These are phyloP conservation scores for Myxozyma geophila DNA, from an alignment of 805 yeast genomes.

Conservation along the genomic window DNA sequence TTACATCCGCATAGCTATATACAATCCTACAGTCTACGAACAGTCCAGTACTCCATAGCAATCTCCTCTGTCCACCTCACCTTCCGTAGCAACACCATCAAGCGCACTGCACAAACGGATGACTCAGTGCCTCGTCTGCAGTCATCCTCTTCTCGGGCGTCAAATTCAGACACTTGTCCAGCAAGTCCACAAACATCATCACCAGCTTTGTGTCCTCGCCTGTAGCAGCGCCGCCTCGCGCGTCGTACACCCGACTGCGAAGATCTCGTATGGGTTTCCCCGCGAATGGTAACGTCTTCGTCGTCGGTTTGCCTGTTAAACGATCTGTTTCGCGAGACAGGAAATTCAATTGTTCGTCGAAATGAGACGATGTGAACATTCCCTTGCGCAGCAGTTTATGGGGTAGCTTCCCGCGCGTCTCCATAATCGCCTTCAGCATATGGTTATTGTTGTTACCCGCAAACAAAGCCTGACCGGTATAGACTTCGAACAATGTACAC, in stretches of 20 bases:
- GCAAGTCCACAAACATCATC: constrained; percentile 40
- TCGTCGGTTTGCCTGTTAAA: constrained; percentile 37
- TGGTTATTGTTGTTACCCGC: constrained; percentile 92
- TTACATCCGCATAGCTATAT: neutral
- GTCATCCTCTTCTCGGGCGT: constrained; percentile 72
- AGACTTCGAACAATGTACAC: constrained; percentile 90
- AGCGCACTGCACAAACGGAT: constrained; percentile 50
- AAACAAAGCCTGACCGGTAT: constrained; percentile 85
- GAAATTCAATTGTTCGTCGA: constrained; percentile 41
- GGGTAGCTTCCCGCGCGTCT: constrained; percentile 42
- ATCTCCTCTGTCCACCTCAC: neutral
- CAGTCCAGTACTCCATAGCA: neutral
- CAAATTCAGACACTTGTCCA: constrained; percentile 42
- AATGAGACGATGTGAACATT: constrained; percentile 39
- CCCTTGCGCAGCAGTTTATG: constrained; percentile 43
- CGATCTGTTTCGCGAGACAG: constrained; percentile 37
- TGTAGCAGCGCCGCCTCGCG: constrained; percentile 11
- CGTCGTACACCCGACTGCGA: constrained; percentile 17
- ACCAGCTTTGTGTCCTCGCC: constrained; percentile 15
- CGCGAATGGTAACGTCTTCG: constrained; percentile 32
- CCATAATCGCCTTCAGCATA: constrained; percentile 45
- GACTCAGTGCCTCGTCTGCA: constrained; percentile 66
- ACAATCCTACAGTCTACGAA: neutral
- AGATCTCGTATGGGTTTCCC: constrained; percentile 27
- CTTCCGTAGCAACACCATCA: neutral